phyloP scores from a whole-genome alignment of 2,329 filamentous ascomycete species.

The Exserohilum rostratum region DNA sequence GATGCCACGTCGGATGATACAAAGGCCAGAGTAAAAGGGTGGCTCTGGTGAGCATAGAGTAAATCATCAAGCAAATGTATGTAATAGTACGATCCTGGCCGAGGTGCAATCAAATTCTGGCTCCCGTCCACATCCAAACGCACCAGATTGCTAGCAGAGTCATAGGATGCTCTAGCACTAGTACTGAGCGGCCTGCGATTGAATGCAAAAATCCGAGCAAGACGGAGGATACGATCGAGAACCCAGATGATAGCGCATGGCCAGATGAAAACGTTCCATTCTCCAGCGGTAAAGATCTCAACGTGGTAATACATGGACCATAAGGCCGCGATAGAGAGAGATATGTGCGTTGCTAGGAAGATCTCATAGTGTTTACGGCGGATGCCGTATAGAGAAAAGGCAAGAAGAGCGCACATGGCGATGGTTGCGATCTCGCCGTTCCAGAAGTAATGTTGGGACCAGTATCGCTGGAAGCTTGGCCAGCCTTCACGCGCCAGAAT shows the following conservation, averaged over 20 bases:
- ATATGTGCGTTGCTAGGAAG: slow-evolving; percentile 54
- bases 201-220: slow-evolving; percentile 53
- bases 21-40: slow-evolving; percentile 53
- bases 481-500: slow-evolving; percentile 49
- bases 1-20: slow-evolving; percentile 11
- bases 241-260: slow-evolving; percentile 58
- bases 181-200: slow-evolving; percentile 49
- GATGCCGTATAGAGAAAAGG: slow-evolving; percentile 59
- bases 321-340: slow-evolving; percentile 52
- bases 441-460: slow-evolving; percentile 57
- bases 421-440: slow-evolving; percentile 54
- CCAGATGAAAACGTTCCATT: slow-evolving; percentile 60
- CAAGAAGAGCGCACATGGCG: slow-evolving; percentile 54
- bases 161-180: slow-evolving; percentile 51
- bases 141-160: slow-evolving; percentile 53
- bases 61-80: slow-evolving; percentile 54
- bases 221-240: slow-evolving; percentile 56
- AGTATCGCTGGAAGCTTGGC: slow-evolving; percentile 47
- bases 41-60: slow-evolving; percentile 56
- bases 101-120: slow-evolving; percentile 41
- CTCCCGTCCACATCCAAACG: slow-evolving; percentile 53
- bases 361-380: slow-evolving; percentile 56
- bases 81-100: slow-evolving; percentile 59
- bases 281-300: slow-evolving; percentile 57
- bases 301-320: slow-evolving; percentile 60